Conservation (phyloP, 345 rosid genomes). For the Citrus maxima region DNA sequence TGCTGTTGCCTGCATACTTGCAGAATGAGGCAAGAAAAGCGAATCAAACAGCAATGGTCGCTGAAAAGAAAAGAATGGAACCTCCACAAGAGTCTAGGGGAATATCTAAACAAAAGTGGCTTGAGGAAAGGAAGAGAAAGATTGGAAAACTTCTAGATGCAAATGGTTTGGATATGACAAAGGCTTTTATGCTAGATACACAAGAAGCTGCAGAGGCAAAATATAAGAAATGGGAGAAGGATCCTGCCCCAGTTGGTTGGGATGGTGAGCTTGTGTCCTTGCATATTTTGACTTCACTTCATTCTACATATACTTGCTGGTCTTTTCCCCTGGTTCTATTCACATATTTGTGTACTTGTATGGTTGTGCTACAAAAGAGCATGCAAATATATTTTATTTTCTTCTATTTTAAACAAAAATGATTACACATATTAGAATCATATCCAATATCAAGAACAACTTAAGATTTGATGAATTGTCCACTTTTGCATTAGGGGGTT, state of each 20-base stretch:
- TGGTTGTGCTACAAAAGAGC: background rate
- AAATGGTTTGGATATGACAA: constrained; percentile 82
- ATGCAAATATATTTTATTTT: background rate
- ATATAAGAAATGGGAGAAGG: constrained; percentile 96
- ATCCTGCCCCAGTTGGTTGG: constrained; percentile 94
- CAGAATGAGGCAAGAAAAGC: constrained; percentile 91
- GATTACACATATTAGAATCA: background rate
- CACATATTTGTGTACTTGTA: background rate
- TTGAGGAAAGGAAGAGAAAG: constrained; percentile 81
- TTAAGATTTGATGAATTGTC: background rate
- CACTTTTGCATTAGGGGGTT: background rate
- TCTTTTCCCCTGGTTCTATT: background rate
- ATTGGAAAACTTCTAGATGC: constrained; percentile 90
- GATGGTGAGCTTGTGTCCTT: constrained; percentile 55
- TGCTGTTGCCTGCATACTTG: constrained; percentile 11
- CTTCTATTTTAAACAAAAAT: background rate
- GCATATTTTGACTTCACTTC: background rate
- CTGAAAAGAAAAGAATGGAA: constrained; percentile 92
- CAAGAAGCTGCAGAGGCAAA: constrained; percentile 87
- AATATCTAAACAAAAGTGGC: constrained; percentile 91
- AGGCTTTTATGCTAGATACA: constrained; percentile 86
- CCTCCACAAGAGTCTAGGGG: constrained; percentile 80
- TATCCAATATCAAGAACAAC: background rate
- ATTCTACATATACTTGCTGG: background rate
- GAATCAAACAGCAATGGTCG: constrained; percentile 81